A percentile compares a stretch with the other conserved stretches of the same genome.
Evolutionary conservation across 192 early-diverging fungal species (phyloP).

Genomic region (Coemansia brasiliensis): DNA sequence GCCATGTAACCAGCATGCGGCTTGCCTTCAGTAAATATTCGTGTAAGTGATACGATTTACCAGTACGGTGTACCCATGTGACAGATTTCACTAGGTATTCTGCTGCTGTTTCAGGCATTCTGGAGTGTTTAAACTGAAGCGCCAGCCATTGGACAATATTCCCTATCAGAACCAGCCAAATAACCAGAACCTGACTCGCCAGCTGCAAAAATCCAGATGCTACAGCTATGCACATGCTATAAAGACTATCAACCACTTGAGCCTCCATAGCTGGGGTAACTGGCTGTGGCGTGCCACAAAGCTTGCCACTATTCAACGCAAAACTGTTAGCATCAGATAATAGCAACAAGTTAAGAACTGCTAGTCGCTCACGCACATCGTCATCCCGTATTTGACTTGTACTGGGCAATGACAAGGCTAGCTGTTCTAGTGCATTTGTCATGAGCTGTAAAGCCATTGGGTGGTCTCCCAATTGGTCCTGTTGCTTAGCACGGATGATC

Average conservation of each 20-base stretch:
- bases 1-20: conserved; percentile 6
- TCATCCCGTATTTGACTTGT: conserved; percentile 1
- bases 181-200: conserved; percentile 15
- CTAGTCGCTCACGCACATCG: conserved; percentile 23
- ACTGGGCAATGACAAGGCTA: conserved; percentile 22
- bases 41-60: conserved; percentile 9
- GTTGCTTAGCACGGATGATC: conserved; percentile 30
- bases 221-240: conserved; percentile 1
- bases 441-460: conserved; percentile 20
- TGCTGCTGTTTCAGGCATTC: conserved; percentile 23
- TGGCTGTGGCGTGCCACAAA: background rate
- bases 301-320: too few species aligned
- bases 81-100: conserved; percentile 1
- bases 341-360: conserved; percentile 17
- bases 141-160: conserved; percentile 29
- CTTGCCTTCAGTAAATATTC: conserved; percentile 6
- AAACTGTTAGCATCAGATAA: too few species aligned
- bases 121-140: conserved; percentile 31
- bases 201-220: conserved; percentile 11
- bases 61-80: conserved; percentile 1
- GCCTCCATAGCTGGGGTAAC: background rate
- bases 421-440: conserved; percentile 15
- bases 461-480: conserved; percentile 25
- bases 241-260: conserved; percentile 8
- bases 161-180: conserved; percentile 40